phyloP scores from a whole-genome alignment of 352 stramenopile genomes.

The Pythium rhizo-oryzae region DNA sequence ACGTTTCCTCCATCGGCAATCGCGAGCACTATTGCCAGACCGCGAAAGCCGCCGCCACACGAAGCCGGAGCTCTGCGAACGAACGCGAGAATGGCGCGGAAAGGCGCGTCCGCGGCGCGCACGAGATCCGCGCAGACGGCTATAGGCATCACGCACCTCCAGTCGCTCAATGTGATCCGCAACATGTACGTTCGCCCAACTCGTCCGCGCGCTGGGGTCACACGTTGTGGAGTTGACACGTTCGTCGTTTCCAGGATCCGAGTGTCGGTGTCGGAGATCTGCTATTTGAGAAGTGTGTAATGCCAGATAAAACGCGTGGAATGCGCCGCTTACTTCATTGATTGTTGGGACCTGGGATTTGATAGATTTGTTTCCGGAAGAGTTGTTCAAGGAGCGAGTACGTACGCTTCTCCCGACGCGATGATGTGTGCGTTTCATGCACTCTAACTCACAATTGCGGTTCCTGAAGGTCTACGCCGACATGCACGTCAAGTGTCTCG shows the following conservation, averaged over 20 bases:
- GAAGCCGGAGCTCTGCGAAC: too few relatives aligned
- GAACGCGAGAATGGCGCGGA: not conserved
- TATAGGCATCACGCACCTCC: conserved; percentile 33
- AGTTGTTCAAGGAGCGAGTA: conserved; percentile 40
- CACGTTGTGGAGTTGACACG: not conserved
- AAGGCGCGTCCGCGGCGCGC: not conserved
- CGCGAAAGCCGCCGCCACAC: not conserved
- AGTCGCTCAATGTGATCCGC: conserved; percentile 49
- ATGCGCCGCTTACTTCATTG: not conserved
- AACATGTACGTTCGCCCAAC: conserved; percentile 38
- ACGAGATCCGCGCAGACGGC: conserved; percentile 22
- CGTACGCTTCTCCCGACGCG: not conserved
- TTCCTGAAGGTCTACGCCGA: conserved; percentile 38
- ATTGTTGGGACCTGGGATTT: too few relatives aligned
- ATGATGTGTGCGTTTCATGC: not conserved
- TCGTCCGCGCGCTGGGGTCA: not conserved
- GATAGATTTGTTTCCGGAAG: conserved; percentile 41
- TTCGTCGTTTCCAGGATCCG: conserved; percentile 34
- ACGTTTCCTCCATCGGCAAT: not conserved
- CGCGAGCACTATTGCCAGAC: not conserved
- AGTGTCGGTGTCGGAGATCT: conserved; percentile 49
- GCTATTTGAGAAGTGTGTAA: conserved; percentile 42
- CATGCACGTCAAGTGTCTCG: conserved; percentile 45
- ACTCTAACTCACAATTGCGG: not conserved
- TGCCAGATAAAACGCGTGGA: too few relatives aligned